A percentile compares a stretch with the other conserved stretches of the same genome.
These are phyloP conservation scores for Hymenochaete sp. DNA, from an alignment of 1,284 basidiomycete species.

Conservation along the genomic window DNA sequence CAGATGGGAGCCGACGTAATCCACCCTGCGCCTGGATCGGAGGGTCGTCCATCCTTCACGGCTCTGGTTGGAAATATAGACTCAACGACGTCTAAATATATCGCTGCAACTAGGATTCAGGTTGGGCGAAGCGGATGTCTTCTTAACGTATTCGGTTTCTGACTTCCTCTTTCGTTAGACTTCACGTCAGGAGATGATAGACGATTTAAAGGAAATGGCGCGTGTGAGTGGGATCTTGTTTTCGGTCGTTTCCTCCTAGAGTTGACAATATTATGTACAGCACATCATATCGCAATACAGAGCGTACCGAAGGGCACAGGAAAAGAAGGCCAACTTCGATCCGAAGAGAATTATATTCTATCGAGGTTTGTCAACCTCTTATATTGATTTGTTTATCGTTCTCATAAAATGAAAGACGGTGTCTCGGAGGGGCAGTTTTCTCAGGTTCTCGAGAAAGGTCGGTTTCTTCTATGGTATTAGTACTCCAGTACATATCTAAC, in stretches of 20 bases:
- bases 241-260: conserved; percentile 12
- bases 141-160: neutral
- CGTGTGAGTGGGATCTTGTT: conserved; percentile 29
- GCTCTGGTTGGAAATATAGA: conserved; percentile 69
- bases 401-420: conserved; percentile 41
- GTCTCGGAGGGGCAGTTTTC: conserved; percentile 75
- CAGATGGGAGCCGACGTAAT: conserved; percentile 64
- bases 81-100: conserved; percentile 46
- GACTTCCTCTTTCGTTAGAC: conserved; percentile 19
- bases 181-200: conserved; percentile 66
- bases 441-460: conserved; percentile 55
- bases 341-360: conserved; percentile 70
- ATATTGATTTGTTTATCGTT: neutral
- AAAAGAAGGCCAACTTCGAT: conserved; percentile 40
- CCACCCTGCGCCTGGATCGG: conserved; percentile 67
- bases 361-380: conserved; percentile 37
- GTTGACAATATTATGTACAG: conserved; percentile 25
- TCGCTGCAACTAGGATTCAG: conserved; percentile 54
- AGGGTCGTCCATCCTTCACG: conserved; percentile 66
- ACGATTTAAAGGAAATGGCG: conserved; percentile 55
- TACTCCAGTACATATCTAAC: conserved; percentile 5
- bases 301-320: conserved; percentile 40
- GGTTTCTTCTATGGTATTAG: conserved; percentile 15
- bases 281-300: conserved; percentile 48
- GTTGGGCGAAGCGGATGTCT: neutral